Conservation (phyloP, 2,329 filamentous ascomycete species). For the Ceratocystis papillata region DNA sequence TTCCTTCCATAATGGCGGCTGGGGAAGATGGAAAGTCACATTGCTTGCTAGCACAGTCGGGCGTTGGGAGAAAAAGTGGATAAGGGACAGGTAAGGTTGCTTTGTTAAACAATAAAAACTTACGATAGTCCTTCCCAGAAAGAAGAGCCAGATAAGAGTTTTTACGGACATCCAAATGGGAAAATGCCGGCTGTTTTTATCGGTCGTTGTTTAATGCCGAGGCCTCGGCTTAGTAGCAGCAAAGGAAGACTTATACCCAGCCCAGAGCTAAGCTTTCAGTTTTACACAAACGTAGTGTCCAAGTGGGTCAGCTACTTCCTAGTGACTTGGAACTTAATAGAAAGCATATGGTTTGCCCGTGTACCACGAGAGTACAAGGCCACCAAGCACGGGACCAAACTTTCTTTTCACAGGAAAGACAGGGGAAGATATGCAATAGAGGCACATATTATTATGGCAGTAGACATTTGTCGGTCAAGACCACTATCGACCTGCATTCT, state of each 20-base stretch:
- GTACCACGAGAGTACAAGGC: no score
- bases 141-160: background rate
- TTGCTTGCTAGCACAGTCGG: background rate
- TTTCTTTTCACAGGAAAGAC: background rate
- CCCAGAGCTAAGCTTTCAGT: no score
- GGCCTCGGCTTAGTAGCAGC: no score
- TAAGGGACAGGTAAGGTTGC: background rate
- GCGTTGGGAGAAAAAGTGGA: background rate
- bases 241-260: no score
- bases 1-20: background rate
- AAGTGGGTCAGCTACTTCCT: no score
- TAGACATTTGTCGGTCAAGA: background rate
- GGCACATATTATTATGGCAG: background rate
- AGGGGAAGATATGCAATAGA: background rate
- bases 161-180: no score
- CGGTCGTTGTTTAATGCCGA: no score
- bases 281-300: no score
- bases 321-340: no score
- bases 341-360: no score
- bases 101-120: background rate
- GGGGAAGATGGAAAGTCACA: background rate
- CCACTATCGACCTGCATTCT: background rate
- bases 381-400: no score
- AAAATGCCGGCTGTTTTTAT: no score
- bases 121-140: background rate